Percentiles rank a stretch among this genome's conserved stretches.
These are phyloP conservation scores for Crepidotus variabilis DNA, from an alignment of 768 basidiomycete genomes.

Conservation along the genomic window DNA sequence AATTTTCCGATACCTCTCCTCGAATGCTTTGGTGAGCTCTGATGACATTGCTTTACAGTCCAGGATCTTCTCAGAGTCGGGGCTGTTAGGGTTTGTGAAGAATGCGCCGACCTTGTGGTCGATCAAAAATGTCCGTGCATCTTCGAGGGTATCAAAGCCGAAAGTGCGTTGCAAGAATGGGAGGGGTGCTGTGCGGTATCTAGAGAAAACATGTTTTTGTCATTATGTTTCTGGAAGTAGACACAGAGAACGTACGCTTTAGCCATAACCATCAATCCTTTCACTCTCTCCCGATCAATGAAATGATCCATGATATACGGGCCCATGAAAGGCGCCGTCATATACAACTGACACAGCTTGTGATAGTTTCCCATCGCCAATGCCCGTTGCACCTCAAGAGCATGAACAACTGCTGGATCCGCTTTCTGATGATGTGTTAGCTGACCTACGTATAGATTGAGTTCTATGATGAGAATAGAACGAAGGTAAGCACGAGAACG, in stretches of 20 bases:
- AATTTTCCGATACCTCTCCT: conserved; percentile 82
- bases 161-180: conserved; percentile 77
- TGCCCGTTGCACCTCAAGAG: conserved; percentile 84
- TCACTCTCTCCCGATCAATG: conserved; percentile 84
- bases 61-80: conserved; percentile 60
- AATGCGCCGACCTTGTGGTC: conserved; percentile 59
- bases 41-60: conserved; percentile 66
- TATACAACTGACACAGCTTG: conserved; percentile 81
- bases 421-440: conserved; percentile 91
- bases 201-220: conserved; percentile 30
- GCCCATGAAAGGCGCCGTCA: conserved; percentile 91
- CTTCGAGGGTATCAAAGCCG: conserved; percentile 68
- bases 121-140: conserved; percentile 65
- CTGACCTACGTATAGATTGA: conserved; percentile 96
- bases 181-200: conserved; percentile 80
- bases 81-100: conserved; percentile 53
- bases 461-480: conserved; percentile 49
- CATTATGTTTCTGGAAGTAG: no score
- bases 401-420: conserved; percentile 78
- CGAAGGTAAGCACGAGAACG: not conserved
- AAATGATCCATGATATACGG: conserved; percentile 99
- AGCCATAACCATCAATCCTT: conserved; percentile 84
- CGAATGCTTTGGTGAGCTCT: conserved; percentile 60
- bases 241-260: conserved; percentile 86
- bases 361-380: conserved; percentile 94